Evolutionary conservation across 73 alveolate species (phyloP).

Genomic region (Tetrahymena thermophila): DNA sequence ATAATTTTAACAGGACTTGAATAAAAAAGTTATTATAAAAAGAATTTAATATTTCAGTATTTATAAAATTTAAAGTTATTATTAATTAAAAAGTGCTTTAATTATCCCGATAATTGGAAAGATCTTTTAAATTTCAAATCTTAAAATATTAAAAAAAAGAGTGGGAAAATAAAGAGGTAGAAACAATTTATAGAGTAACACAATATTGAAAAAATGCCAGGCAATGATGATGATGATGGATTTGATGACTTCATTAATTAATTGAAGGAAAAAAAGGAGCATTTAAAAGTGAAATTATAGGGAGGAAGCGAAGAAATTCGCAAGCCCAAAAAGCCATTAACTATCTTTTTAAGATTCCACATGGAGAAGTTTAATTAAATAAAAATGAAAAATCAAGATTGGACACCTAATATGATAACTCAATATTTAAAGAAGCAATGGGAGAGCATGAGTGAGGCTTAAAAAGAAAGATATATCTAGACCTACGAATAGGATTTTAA

Average conservation of each 20-base stretch:
- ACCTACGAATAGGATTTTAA: background rate
- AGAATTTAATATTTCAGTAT: too few species aligned
- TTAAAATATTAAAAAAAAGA: background rate
- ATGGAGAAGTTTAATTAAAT: background rate
- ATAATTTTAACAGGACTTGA: too few species aligned
- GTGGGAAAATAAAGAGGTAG: background rate
- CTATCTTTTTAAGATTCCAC: background rate
- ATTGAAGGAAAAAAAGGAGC: background rate
- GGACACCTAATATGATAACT: background rate
- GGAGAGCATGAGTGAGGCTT: background rate
- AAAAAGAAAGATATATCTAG: background rate
- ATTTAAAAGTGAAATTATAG: background rate
- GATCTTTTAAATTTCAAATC: background rate
- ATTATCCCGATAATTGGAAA: background rate
- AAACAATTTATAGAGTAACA: background rate
- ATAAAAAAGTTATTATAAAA: too few species aligned
- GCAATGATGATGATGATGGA: background rate
- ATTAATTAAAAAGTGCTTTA: background rate
- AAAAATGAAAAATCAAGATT: background rate
- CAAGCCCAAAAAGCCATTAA: background rate
- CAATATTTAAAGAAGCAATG: background rate
- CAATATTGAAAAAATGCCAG: background rate
- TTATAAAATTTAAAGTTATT: background rate
- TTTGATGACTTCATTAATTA: background rate
- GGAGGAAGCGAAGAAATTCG: background rate